phyloP scores from a whole-genome alignment of 176 grass and related monocot genomes.

The Oryza glumipatula region DNA sequence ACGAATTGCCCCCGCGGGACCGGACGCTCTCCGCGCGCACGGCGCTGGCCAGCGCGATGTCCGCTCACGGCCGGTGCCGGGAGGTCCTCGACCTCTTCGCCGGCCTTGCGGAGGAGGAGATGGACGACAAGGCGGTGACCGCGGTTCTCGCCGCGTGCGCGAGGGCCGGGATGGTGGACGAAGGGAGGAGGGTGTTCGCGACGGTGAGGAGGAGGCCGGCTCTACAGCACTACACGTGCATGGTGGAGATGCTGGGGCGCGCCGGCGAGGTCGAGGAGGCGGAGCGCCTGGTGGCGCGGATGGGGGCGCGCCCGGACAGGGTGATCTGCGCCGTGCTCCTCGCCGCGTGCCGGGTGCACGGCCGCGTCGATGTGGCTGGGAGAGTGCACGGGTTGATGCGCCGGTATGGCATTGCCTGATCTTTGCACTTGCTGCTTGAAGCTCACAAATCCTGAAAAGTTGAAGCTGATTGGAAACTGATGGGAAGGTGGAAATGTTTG shows the following conservation, averaged over 20 bases:
- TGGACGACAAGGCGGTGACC: conserved; percentile 47
- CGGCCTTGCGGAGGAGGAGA: background rate
- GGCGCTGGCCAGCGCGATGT: too few relatives aligned
- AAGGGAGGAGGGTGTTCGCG: conserved; percentile 53
- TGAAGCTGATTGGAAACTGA: too few relatives aligned
- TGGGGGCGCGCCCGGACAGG: conserved; percentile 55
- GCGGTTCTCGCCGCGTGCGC: conserved; percentile 59
- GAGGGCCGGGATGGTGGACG: conserved; percentile 44
- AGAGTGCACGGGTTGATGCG: conserved; percentile 46
- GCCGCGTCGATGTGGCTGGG: conserved; percentile 61
- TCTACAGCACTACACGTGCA: conserved; percentile 73
- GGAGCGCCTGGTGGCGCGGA: conserved; percentile 52
- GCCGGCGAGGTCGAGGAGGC: conserved; percentile 60
- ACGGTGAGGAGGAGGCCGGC: conserved; percentile 36
- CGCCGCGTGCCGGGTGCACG: conserved; percentile 39
- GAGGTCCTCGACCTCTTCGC: conserved; percentile 38
- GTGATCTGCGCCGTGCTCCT: conserved; percentile 56
- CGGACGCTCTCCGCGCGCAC: conserved; percentile 34
- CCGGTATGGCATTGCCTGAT: conserved; percentile 6
- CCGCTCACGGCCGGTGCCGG: conserved; percentile 39
- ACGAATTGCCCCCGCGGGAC: conserved; percentile 13
- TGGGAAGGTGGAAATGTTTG: too few relatives aligned
- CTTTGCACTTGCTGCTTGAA: background rate
- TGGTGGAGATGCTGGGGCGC: conserved; percentile 65
- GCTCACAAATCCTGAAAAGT: too few relatives aligned